Evolutionary conservation across 2,329 filamentous ascomycete species (phyloP).

Genomic region (Cordyceps tenuipes): DNA sequence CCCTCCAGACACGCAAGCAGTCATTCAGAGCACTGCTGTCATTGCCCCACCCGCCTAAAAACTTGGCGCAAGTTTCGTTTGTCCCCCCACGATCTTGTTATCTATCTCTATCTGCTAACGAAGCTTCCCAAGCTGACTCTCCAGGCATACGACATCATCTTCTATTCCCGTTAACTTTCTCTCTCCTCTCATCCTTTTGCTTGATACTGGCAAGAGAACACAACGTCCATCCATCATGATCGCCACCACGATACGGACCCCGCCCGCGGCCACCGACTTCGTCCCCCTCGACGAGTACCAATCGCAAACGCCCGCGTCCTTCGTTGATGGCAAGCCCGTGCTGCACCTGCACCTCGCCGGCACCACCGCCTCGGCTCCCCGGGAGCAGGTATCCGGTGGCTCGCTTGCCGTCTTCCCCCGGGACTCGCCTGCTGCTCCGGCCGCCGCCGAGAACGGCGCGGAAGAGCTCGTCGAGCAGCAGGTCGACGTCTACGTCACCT

Average conservation of each 20-base stretch:
- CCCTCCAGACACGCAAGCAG: background rate
- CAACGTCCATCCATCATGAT: conserved; percentile 23
- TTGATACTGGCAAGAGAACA: background rate
- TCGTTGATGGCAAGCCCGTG: conserved; percentile 63
- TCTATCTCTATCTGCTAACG: background rate
- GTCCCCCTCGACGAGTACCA: conserved; percentile 60
- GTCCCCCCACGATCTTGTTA: background rate
- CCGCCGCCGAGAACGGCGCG: conserved; percentile 25
- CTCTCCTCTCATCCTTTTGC: background rate
- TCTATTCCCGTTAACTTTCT: background rate
- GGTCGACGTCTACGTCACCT: conserved; percentile 51
- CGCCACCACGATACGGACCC: conserved; percentile 46
- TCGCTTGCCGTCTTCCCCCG: conserved; percentile 46
- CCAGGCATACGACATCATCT: background rate
- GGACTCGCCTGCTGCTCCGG: conserved; percentile 22
- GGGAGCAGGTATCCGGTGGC: conserved; percentile 37
- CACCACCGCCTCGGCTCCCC: conserved; percentile 50
- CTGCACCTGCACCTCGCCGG: conserved; percentile 54
- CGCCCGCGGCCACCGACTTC: conserved; percentile 52
- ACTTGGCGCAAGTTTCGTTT: background rate
- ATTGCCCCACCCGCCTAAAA: conserved; percentile 6
- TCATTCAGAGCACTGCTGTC: background rate
- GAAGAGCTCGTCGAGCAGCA: conserved; percentile 35
- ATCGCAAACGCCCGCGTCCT: conserved; percentile 62
- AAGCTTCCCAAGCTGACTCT: background rate